Evolutionary conservation across 116 monocot species (phyloP), one percentile per base, ranked within the genome.

Genomic region (Papilionanthe hybrid): DNA sequence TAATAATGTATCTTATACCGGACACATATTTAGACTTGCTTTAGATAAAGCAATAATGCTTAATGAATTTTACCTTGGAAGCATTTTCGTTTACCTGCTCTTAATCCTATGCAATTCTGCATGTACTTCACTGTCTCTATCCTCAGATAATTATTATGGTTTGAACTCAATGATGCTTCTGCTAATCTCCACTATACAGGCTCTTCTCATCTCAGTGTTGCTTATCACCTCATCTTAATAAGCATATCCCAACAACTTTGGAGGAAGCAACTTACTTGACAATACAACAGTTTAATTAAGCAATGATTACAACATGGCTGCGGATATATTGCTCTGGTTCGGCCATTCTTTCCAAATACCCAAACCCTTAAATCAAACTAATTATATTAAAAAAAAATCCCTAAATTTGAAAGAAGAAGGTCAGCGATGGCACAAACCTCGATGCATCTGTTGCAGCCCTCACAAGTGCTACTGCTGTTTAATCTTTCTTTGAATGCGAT

Each of bases 401-500:
- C 25, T 22, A 20, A 60, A 60, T 20, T 22, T 60, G 60, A 22
- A n/a, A 60, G 8, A 60, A 49, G 19, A 75, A 75, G 49, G 75
- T 28, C 27, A 75, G 75, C 37, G 50, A 75, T 49, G 45, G 75
- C 27, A 27, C 75, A 75, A 48, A 75, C 75, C 79, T 43, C 44
- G 9, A 69, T 69, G 20, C n/a, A 20, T 73, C 22, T 22, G 20
- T 9, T 43, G 1, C 19, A 73, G 44, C 22, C 73, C 43, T 44
- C 11, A 19, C 22, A 43, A 44, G 19, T 29, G 5, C 84, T 80
- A 80, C 49, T 37, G 23, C 23, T 25, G 73, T 80, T 83, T 87
- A 77, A 73, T 27, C 80, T 75, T 93, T 67, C 84, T 91, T 17
- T 71, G 66, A 23, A 95, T 81, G 18, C 55, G 81, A 4, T 93